Percentiles rank a stretch among this genome's conserved stretches.
Evolutionary conservation across 345 rosid species (phyloP).

Genomic region (Salix dunnii): DNA sequence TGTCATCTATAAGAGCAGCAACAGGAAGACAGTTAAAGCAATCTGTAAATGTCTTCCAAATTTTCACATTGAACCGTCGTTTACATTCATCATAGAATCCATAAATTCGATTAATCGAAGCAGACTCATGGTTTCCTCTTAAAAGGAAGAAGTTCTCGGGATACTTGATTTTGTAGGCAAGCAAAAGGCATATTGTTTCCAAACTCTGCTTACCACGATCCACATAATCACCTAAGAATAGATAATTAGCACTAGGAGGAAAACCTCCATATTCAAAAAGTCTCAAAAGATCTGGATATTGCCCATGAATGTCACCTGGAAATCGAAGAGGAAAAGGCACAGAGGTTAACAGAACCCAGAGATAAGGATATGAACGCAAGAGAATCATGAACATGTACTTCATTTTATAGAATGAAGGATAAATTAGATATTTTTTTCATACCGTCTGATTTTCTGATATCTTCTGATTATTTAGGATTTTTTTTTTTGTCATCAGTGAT

Average conservation of each 20-base stretch:
- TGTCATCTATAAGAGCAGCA: constrained; percentile 82
- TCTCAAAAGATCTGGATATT: constrained; percentile 77
- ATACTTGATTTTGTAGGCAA: constrained; percentile 84
- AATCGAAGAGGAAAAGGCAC: constrained; percentile 14
- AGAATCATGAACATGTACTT: neutral
- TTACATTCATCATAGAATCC: constrained; percentile 96
- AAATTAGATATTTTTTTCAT: neutral
- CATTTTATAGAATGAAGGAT: neutral
- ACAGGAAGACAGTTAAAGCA: constrained; percentile 93
- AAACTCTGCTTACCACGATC: constrained; percentile 97
- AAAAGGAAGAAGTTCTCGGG: constrained; percentile 84
- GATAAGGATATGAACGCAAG: neutral
- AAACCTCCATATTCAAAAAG: constrained; percentile 90
- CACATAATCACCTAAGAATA: constrained; percentile 89
- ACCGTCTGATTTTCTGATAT: neutral
- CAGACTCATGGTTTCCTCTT: constrained; percentile 88
- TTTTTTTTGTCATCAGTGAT: neutral
- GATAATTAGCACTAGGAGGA: constrained; percentile 80
- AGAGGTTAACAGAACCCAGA: constrained; percentile 5
- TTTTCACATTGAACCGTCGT: constrained; percentile 71
- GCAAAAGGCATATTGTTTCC: constrained; percentile 87
- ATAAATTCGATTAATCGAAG: constrained; percentile 81
- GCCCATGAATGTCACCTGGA: constrained; percentile 92
- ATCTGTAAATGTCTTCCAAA: constrained; percentile 80
- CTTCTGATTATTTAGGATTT: neutral